Base-by-base conservation (phyloP, 495 filamentous ascomycete species). In the Elasticomyces elasticus region DNA sequence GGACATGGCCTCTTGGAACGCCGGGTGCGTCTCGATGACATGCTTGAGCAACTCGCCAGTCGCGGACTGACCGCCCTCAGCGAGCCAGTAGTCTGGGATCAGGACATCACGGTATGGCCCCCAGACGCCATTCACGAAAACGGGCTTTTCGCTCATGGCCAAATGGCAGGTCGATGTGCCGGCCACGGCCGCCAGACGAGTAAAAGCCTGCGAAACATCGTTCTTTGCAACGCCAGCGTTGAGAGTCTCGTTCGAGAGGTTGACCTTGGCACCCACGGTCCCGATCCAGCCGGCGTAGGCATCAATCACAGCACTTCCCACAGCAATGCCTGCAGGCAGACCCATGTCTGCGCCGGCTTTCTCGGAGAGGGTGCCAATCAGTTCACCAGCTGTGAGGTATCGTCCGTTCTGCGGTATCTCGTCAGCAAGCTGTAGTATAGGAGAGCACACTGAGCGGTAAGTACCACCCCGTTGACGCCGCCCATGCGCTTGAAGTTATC, bases 251-350 rank as follows among this genome's bases (percentile, higher is more conserved):
- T 73, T 68, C 37, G 70, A 72, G 10, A 94, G 73, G 38, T 84
- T 71, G 55, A 95, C 87, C 67, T 95, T 95, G 13, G 92, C 89
- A 48, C 92, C 91, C n/a, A 98, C 92, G 2, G 91, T 96, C 33
- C 92, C 92, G 54, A 98, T 87, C 92, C 92, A 98, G 23, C 92
- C 92, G 17, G 92, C 92, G 67, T 98, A 98, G 5, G 92, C 91
- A 71, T 98, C 92, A 58, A 98, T 98, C 33, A 98, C 92, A 65
- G 91, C 89, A 60, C 86, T 92, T 19, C 92, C 92, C 54, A 98
- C 83, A 15, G 92, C 88, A 62, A 94, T 91, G 9, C 91, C 92
- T 5, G 84, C 72, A 1, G 82, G 83, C n/a, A 98, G 72, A 2
- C 92, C 92, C 49, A 98, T 77, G 19, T 96, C 85, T 37, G 74